Conservation (phyloP, 1,139 yeast species). For the Magnusiomyces fungicola region DNA sequence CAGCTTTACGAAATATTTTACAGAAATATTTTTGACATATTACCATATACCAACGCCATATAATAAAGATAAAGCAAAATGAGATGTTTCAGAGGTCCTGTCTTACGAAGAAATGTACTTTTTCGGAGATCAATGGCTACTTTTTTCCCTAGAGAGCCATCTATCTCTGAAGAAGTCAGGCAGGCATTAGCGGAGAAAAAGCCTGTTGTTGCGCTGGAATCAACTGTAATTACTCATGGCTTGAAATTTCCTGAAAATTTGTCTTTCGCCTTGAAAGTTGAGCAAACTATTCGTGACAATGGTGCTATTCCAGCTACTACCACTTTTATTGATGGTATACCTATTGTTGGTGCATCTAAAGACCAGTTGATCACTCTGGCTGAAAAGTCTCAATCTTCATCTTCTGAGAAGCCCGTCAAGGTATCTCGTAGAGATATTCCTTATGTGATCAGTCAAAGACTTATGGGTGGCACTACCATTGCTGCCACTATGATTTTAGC, state of each 20-base stretch:
- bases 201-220: slow-evolving; percentile 76
- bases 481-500: slow-evolving; percentile 86
- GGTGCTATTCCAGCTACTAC: slow-evolving; percentile 86
- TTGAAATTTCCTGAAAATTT: slow-evolving; percentile 74
- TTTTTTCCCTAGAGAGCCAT: slow-evolving; percentile 4
- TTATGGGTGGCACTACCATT: slow-evolving; percentile 83
- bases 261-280: slow-evolving; percentile 65
- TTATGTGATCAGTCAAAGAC: slow-evolving; percentile 52
- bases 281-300: slow-evolving; percentile 46
- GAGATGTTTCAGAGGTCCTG: too few species aligned
- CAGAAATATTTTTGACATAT: too few species aligned
- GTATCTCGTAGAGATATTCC: slow-evolving; percentile 81
- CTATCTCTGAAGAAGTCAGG: slow-evolving; percentile 49
- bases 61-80: too few species aligned
- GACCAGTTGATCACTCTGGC: slow-evolving; percentile 48
- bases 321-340: slow-evolving; percentile 66
- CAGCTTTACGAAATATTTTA: too few species aligned
- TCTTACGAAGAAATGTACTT: too few species aligned
- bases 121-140: not conserved
- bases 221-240: slow-evolving; percentile 88
- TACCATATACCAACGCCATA: too few species aligned
- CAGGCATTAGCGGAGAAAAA: slow-evolving; percentile 49
- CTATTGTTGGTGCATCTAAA: slow-evolving; percentile 55
- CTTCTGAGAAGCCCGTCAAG: slow-evolving; percentile 39
- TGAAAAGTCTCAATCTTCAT: slow-evolving; percentile 24